phyloP scores from a whole-genome alignment of 2,329 filamentous ascomycete species.

The Domatiomyces globalis region DNA sequence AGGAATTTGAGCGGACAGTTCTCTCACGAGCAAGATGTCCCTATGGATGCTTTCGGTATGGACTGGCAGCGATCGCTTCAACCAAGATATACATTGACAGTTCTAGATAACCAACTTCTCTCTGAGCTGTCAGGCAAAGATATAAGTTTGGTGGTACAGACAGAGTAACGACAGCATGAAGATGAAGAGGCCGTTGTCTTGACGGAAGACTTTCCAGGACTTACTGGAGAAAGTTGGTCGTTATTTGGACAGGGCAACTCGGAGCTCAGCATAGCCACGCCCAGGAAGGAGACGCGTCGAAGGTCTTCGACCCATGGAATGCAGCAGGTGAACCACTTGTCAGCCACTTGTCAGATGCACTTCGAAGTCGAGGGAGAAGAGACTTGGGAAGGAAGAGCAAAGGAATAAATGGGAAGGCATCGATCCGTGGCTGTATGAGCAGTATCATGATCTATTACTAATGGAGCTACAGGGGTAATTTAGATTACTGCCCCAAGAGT shows the following conservation, averaged over 20 bases:
- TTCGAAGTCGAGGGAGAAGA: slow-evolving; percentile 5
- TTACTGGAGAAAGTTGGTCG: background rate
- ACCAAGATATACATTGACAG: background rate
- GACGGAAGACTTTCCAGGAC: background rate
- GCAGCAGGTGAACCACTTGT: background rate
- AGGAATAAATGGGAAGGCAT: slow-evolving; percentile 25
- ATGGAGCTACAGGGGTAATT: background rate
- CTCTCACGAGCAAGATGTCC: slow-evolving; percentile 2
- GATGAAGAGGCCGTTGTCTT: background rate
- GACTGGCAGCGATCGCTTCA: background rate
- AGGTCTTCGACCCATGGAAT: background rate
- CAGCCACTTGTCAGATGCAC: slow-evolving; percentile 2
- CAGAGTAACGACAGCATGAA: background rate
- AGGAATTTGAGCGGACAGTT: background rate
- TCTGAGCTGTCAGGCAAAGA: background rate
- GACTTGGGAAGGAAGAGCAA: slow-evolving; percentile 12
- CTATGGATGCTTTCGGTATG: slow-evolving; percentile 16
- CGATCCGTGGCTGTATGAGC: slow-evolving; percentile 25
- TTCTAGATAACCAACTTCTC: background rate
- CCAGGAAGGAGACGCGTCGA: background rate
- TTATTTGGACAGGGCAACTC: background rate
- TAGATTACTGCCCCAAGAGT: background rate
- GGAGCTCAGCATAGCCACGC: background rate
- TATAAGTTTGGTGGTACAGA: background rate
- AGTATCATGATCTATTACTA: slow-evolving; percentile 18